Evolutionary conservation across 2,329 filamentous ascomycete genomes (phyloP).

Genomic region (Xenosphaeropsis pyriputrescens): DNA sequence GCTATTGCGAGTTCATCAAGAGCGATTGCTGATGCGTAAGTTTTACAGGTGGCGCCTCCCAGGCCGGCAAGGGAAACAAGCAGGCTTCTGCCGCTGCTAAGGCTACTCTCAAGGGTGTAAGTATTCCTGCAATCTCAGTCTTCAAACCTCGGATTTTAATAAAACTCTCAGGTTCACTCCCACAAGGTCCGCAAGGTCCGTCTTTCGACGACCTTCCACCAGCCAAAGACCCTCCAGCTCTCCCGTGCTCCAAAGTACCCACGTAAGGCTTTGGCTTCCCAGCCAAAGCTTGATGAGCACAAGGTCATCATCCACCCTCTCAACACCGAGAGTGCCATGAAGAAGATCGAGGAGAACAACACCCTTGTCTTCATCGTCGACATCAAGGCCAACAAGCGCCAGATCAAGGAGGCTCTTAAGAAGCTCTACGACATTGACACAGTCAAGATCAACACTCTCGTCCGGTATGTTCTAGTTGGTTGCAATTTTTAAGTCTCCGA

Average conservation of each 20-base stretch:
- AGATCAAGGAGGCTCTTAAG: constrained; percentile 97
- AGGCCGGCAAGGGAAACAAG: constrained; percentile 52
- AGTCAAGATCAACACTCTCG: constrained; percentile 98
- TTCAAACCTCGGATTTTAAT: constrained; percentile 19
- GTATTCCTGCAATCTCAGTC: constrained; percentile 29
- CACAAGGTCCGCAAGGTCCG: constrained; percentile 92
- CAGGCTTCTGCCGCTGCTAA: constrained; percentile 91
- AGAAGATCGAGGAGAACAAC: constrained; percentile 99
- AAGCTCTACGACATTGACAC: constrained; percentile 98
- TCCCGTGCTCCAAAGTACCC: constrained; percentile 90
- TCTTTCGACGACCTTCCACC: constrained; percentile 89
- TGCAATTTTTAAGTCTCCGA: neutral
- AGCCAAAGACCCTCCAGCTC: constrained; percentile 88
- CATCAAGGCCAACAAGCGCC: constrained; percentile 97
- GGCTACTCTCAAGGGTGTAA: constrained; percentile 90
- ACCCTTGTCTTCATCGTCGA: constrained; percentile 97
- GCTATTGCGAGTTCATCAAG: constrained; percentile 61
- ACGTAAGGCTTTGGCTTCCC: constrained; percentile 84
- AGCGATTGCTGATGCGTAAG: constrained; percentile 58
- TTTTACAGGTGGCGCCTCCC: constrained; percentile 36
- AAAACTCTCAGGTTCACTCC: constrained; percentile 42
- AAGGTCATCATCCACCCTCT: constrained; percentile 96
- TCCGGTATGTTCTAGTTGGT: constrained; percentile 51
- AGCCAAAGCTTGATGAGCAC: constrained; percentile 87
- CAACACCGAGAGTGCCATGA: constrained; percentile 99